These are phyloP conservation scores for Claviceps arundinis DNA, from an alignment of 2,329 filamentous ascomycete genomes.

Conservation along the genomic window DNA sequence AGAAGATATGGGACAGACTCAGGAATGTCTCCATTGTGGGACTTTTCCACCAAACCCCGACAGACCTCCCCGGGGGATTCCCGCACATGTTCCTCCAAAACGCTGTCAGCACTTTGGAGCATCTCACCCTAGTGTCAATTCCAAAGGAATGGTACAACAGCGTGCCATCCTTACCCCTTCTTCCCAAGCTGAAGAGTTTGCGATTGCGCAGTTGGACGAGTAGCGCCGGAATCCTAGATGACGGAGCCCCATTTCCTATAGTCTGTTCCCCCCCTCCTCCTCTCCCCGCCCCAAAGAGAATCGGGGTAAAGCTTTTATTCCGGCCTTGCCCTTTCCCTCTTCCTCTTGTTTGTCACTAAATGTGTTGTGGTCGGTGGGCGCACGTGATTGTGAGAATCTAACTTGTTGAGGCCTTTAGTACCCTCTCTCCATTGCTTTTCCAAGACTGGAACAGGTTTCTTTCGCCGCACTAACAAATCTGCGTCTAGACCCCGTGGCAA, in stretches of 20 bases:
- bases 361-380: too few relatives aligned
- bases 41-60: neutral
- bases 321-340: too few relatives aligned
- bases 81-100: slow-evolving; percentile 8
- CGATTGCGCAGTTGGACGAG: slow-evolving; percentile 9
- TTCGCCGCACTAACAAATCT: too few relatives aligned
- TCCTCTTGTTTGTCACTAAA: too few relatives aligned
- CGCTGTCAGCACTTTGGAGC: slow-evolving; percentile 9
- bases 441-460: neutral
- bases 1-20: slow-evolving; percentile 6
- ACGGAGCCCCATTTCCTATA: too few relatives aligned
- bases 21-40: slow-evolving; percentile 6
- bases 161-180: slow-evolving; percentile 5
- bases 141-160: slow-evolving; percentile 10
- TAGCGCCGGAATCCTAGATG: too few relatives aligned
- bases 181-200: slow-evolving; percentile 18
- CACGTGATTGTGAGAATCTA: too few relatives aligned
- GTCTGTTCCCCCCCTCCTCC: neutral
- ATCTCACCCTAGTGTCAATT: slow-evolving; percentile 12
- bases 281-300: neutral
- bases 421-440: slow-evolving; percentile 7
- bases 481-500: too few relatives aligned
- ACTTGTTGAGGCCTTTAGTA: slow-evolving; percentile 11
- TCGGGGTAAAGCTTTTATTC: too few relatives aligned
- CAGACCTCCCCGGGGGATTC: neutral